Percentiles rank a stretch among this genome's conserved stretches.
These are phyloP conservation scores for Pyrenophora tritici-repentis DNA, from an alignment of 2,329 filamentous ascomycete species.

Conservation along the genomic window DNA sequence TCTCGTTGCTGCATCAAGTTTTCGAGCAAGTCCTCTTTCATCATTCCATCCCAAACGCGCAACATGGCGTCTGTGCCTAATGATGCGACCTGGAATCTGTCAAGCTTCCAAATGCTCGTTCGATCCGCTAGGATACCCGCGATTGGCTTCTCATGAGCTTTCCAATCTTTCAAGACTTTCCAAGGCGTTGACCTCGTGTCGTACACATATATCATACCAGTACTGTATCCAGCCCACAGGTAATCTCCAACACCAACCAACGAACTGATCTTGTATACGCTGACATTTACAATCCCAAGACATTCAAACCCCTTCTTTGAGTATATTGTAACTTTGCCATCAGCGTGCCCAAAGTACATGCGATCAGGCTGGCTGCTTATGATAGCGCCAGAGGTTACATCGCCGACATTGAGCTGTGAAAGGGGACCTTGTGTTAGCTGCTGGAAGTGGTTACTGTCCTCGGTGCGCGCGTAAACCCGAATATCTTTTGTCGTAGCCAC, in stretches of 20 bases:
- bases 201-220: constrained; percentile 91
- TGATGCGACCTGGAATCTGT: constrained; percentile 82
- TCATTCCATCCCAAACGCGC: constrained; percentile 86
- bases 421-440: constrained; percentile 76
- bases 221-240: constrained; percentile 94
- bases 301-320: constrained; percentile 77
- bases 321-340: constrained; percentile 95
- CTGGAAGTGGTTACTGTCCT: constrained; percentile 70
- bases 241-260: constrained; percentile 79
- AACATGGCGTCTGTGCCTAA: constrained; percentile 86
- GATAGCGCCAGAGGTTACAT: constrained; percentile 82
- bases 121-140: constrained; percentile 76
- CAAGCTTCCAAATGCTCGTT: constrained; percentile 82
- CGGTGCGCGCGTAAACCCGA: constrained; percentile 76
- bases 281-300: constrained; percentile 80
- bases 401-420: constrained; percentile 73
- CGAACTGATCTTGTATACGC: constrained; percentile 92
- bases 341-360: constrained; percentile 87
- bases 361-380: constrained; percentile 75
- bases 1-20: constrained; percentile 83
- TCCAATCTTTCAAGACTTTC: constrained; percentile 93
- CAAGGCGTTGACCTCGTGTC: constrained; percentile 83
- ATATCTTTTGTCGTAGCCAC: constrained; percentile 86
- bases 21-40: constrained; percentile 96
- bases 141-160: constrained; percentile 83